Conservation (phyloP, 75 land plant genomes). For the Pinus albicaulis region DNA sequence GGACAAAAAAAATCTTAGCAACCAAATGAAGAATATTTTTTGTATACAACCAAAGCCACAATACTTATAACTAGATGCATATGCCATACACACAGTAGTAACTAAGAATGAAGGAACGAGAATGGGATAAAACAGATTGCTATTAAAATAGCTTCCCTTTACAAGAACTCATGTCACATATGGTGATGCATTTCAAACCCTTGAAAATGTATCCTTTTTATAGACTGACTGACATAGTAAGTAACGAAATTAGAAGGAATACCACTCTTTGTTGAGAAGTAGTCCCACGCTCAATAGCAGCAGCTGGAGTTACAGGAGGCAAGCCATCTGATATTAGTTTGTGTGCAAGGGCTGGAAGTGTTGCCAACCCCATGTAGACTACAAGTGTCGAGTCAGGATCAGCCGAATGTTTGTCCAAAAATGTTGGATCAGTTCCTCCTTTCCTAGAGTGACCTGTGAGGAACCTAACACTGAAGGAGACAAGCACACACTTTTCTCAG, state of each 20-base stretch:
- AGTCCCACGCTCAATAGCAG: slow-evolving; percentile 88
- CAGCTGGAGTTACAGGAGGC: slow-evolving; percentile 77
- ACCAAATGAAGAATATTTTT: not conserved
- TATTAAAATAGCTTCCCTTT: not conserved
- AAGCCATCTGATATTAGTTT: slow-evolving; percentile 79
- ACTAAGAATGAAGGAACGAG: not conserved
- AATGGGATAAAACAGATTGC: not conserved
- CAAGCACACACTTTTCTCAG: not conserved
- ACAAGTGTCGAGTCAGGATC: slow-evolving; percentile 96
- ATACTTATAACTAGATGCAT: not conserved
- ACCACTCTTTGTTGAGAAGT: slow-evolving; percentile 91
- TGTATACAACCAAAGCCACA: not conserved
- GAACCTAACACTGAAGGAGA: slow-evolving; percentile 74
- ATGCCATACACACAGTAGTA: not conserved
- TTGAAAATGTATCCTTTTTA: slow-evolving; percentile 1
- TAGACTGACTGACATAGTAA: slow-evolving; percentile 4
- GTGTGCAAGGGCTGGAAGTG: slow-evolving; percentile 71
- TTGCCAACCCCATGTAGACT: slow-evolving; percentile 95
- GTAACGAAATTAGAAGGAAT: slow-evolving; percentile 3
- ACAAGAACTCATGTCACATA: not conserved
- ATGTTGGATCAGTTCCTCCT: slow-evolving; percentile 92
- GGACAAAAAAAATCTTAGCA: not conserved
- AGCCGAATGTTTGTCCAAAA: slow-evolving; percentile 87
- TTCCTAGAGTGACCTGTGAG: slow-evolving; percentile 96
- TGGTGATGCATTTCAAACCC: not conserved